Evolutionary conservation across 2,329 filamentous ascomycete species (phyloP), one percentile per base, ranked within the genome.

Genomic region (Plenodomus tracheiphilus): DNA sequence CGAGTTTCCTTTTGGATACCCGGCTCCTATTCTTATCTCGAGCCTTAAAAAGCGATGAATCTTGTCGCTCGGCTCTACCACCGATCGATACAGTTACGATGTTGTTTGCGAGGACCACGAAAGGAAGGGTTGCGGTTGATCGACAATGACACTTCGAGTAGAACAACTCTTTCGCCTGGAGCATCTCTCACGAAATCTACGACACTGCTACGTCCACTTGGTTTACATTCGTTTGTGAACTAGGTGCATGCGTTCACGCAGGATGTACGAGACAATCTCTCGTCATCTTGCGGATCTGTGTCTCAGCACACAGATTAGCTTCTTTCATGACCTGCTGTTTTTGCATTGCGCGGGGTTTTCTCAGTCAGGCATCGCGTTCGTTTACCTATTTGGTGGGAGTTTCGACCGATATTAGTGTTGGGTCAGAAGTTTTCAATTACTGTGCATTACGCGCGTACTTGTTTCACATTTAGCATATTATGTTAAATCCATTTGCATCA

Each of bases 271-370:
- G 44, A 52, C 46, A 41, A 45, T 37, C 47, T 51, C 51, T 18
- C 18, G 35, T 18, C 35, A 37, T 4, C 15, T 20, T 5, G 16
- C 16, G 18, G 4, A 37, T 19, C 18, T 37, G 35, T 16, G 16
- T 37, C 18, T 37, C 15, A 4, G 15, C 28, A 32, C 28, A 32
- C 28, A 32, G 28, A 32, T 7, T 32, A 32, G 28, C 28, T 32
- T 32, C 28, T 32, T 11, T 32, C 15, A 32, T 32, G 28, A 32
- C 28, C 58, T 49, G 60, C 48, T 49, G 44, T 57, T 49, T 54
- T 62, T 69, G 66, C 65, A 68, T 69, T 66, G 66, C 64, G 59
- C 50, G 53, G 54, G 56, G 53, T 59, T 47, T 56, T 47, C 56
- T 61, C 34, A 56, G 39, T 48, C 59, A 55, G 61, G 64, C 62